Evolutionary conservation across 768 basidiomycete species (phyloP).

Genomic region (Russula brevipes): DNA sequence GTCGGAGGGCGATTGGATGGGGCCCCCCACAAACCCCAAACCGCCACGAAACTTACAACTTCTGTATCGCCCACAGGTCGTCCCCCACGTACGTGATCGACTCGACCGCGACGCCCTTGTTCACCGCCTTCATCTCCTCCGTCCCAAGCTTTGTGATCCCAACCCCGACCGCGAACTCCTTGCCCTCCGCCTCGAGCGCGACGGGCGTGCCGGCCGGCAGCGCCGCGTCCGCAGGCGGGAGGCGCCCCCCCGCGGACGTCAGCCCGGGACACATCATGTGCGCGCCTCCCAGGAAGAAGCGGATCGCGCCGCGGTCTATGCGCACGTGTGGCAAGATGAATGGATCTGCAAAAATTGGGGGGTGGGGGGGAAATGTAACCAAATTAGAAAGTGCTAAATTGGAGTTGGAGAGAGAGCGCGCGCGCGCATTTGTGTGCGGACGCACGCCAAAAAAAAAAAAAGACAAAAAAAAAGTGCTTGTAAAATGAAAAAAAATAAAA

Average conservation of each 20-base stretch:
- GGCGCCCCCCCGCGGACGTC: slow-evolving; percentile 84
- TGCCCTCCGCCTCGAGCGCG: slow-evolving; percentile 94
- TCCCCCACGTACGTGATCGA: slow-evolving; percentile 82
- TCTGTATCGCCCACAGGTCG: slow-evolving; percentile 72
- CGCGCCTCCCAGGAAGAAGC: slow-evolving; percentile 89
- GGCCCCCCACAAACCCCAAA: too few relatives aligned
- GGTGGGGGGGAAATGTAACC: background rate
- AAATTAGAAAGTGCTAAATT: too few relatives aligned
- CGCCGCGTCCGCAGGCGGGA: slow-evolving; percentile 67
- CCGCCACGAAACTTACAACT: slow-evolving; percentile 38
- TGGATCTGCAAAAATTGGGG: slow-evolving; percentile 58
- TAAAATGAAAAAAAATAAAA: background rate
- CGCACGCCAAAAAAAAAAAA: too few relatives aligned
- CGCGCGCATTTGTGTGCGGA: too few relatives aligned
- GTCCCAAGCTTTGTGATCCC: slow-evolving; percentile 78
- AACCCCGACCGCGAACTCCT: slow-evolving; percentile 84
- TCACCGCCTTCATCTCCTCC: slow-evolving; percentile 84
- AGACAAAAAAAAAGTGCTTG: too few relatives aligned
- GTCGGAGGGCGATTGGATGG: too few relatives aligned
- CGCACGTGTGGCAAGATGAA: slow-evolving; percentile 82
- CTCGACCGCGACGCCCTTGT: slow-evolving; percentile 90
- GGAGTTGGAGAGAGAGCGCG: too few relatives aligned
- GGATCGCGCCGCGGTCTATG: slow-evolving; percentile 95
- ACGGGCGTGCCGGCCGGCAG: slow-evolving; percentile 72
- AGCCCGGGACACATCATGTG: slow-evolving; percentile 98